phyloP scores from a whole-genome alignment of 495 filamentous ascomycete genomes.

The Hyaloscypha variabilis region DNA sequence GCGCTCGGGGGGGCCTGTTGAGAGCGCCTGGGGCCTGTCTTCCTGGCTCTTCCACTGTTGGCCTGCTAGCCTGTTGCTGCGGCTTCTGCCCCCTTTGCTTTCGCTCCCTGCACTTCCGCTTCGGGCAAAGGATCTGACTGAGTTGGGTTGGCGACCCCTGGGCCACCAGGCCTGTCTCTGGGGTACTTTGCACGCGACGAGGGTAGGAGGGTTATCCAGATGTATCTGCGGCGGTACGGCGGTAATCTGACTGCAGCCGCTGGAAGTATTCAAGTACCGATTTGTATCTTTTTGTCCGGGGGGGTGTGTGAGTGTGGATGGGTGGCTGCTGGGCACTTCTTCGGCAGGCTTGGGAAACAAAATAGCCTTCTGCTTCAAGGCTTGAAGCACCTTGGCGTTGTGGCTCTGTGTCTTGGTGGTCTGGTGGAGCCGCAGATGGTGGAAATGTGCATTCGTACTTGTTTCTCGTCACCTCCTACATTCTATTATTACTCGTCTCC shows the following conservation, averaged over 20 bases:
- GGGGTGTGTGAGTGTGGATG: neutral
- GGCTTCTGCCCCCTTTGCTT: too few relatives aligned
- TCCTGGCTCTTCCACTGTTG: too few relatives aligned
- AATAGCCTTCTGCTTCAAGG: neutral
- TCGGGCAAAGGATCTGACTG: neutral
- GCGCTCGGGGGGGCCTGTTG: neutral
- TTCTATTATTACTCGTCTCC: neutral
- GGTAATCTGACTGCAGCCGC: neutral
- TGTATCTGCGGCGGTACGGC: neutral
- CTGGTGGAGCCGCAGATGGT: neutral
- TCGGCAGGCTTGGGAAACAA: neutral
- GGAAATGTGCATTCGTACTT: neutral
- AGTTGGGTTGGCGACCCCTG: neutral
- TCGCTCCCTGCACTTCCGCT: too few relatives aligned
- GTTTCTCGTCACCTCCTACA: neutral
- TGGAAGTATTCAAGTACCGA: neutral
- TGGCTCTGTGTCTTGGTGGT: neutral
- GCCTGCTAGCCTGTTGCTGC: too few relatives aligned
- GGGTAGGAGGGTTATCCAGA: neutral
- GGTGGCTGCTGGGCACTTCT: neutral
- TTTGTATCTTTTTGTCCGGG: neutral
- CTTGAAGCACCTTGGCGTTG: slow-evolving; percentile 5
- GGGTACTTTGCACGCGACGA: neutral
- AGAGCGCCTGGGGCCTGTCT: too few relatives aligned
- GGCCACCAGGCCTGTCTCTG: neutral